Base-by-base conservation (phyloP, 257 asterid genomes). In the Verbena officinalis region DNA sequence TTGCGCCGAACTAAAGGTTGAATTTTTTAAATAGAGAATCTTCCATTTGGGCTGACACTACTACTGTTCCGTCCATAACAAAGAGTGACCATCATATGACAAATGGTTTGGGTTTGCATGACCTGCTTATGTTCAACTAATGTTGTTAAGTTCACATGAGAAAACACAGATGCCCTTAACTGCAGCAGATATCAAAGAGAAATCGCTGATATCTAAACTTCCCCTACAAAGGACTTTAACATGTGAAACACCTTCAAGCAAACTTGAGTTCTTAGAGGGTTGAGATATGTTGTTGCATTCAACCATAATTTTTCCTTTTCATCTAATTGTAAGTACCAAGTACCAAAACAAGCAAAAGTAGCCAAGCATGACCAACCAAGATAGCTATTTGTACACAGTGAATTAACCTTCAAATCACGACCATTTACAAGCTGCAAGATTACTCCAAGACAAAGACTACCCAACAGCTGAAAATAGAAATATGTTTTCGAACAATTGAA, bases 351-450 rank as follows among this genome's bases (percentile, higher is more conserved):
- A 27, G 2, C 5, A 27, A 27, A 2, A 33, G 27, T 17, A 65
- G 5, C 24, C 44, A 54, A 22, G 55, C 62, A 54, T 54, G 27
- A 16, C 33, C 34, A 49, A 22, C 54, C 48, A 49, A 3, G 49
- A 19, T 6, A 44, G 39, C n/a, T 43, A 17, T 19, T 44, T 31
- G 27, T 27, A 30, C 60, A 34, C 2, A 17, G 21, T 68, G 38
- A 20, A 48, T 14, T 42, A 12, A 55, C 48, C 66, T 48, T 16
- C 72, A 54, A 75, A 45, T 48, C n/a, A 48, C 31, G 55, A n/a
- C 57, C 15, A 21, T 36, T 43, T 17, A 62, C 61, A 53, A 68
- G 66, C 39, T 58, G 70, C 33, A 31, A 65, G 27, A 56, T 23
- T 33, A 57, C 53, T 49, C 8, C 40, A 33, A 10, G 15, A 31